Evolutionary conservation across 305 asterid species (phyloP), one percentile per base, ranked within the genome.

Genomic region (Ajuga reptans): DNA sequence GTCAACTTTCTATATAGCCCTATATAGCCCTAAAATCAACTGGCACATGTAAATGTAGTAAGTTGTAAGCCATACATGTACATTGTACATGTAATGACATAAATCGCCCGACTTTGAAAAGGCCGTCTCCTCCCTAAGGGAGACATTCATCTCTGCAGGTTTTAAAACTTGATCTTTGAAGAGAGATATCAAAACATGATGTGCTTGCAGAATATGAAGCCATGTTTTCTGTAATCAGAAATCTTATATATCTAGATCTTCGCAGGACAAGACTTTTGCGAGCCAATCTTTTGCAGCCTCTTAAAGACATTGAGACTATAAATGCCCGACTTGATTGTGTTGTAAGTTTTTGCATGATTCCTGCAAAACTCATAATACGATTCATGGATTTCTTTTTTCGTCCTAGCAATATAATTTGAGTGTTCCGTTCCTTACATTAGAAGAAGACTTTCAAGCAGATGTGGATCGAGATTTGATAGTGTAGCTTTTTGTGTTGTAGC

Each of bases 251-350:
- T 77, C 54, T 78, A 53, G 62, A 59, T 69, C 54, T 79, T 57
- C 71, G 80, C 92, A 90, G 97, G 88, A 86, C 99, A 49, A 85
- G 99, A 76, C 95, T 90, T 79, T 80, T 93, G 85, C 88, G 99
- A 65, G 97, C 96, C 81, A 93, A 93, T 85, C 95, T 93, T 64
- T 84, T 93, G 86, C 99, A 90, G 84, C 99, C 99, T 67, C 85
- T 89, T 69, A 90, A 87, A 80, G 96, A 93, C 78, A 85, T 87
- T 37, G 92, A 90, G 84, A 93, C 99, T 50, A 93, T 93, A 54
- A 89, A 84, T 79, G 86, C 95, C 66, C 91, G 97, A 59, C 97
- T 90, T 72, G 95, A 90, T 73, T 93, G 97, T 83, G 86, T 93
- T 84, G 97, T 93, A 74, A 74, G 81, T 74, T 50, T 43, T 76